Evolutionary conservation across 2,329 filamentous ascomycete genomes (phyloP), one percentile per base, ranked within the genome.

Genomic region (Pyricularia sp.): DNA sequence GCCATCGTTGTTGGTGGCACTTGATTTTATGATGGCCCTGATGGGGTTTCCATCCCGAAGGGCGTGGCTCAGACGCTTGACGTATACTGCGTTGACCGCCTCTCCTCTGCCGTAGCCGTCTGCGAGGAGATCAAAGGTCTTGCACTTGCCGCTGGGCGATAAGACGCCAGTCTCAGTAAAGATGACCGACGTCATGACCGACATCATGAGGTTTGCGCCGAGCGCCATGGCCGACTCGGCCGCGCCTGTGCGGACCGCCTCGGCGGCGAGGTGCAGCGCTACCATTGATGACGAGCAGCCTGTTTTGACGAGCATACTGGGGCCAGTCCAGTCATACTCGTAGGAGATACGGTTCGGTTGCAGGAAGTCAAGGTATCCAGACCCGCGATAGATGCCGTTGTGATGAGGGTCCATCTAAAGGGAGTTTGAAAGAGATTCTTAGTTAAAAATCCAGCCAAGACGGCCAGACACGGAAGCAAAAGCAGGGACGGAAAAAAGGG

Each of bases 281-380:
- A 83, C 79, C 68, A 86, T 74, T 70, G 81, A 81, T 0, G 82
- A 83, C 0, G 84, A 85, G 71, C 84, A 86, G 9, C 82, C 84
- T 0, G 84, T 85, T 70, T 86, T 82, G 3, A 82, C 76, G 0
- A 83, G 82, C 69, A 85, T 81, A 68, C 82, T 84, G 0, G 84
- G 84, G 0, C 85, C 85, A 50, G 80, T 77, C 36, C 87, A 77
- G 71, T 87, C 82, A 70, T 85, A 86, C 75, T 82, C 84, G 71
- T 86, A 83, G 1, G 84, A 85, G 25, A 87, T 77, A 64, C 85
- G 78, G 70, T 86, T 86, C 0, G 84, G 70, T 6, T 78, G 6
- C 36, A 64, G 80, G 74, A 88, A 88, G 0, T 85, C 81, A n/a
- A 77, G 73, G 68, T 84, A 88, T 0, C 84, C 84, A n/a, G 87